Evolutionary conservation across 805 yeast genomes (phyloP).

Genomic region (Metschnikowia continentalis): DNA sequence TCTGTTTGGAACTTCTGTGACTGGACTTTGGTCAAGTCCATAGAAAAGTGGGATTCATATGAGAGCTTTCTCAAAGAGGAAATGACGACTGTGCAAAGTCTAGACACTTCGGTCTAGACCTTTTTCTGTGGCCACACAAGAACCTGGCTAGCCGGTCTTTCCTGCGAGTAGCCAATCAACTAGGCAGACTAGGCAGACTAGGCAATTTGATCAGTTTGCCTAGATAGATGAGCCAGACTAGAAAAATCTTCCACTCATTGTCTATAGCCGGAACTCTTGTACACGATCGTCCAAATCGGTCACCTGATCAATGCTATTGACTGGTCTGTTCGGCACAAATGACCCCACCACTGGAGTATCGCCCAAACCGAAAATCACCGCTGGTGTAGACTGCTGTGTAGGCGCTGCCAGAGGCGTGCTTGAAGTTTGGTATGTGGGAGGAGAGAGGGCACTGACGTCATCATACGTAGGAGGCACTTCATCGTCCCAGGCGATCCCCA

Average conservation of each 20-base stretch:
- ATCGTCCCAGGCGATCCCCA: constrained; percentile 98
- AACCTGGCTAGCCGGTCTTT: too few species aligned
- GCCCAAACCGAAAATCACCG: constrained; percentile 43
- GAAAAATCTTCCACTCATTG: background rate
- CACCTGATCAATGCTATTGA: constrained; percentile 24
- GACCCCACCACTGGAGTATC: constrained; percentile 33
- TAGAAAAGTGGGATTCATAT: too few species aligned
- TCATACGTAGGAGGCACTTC: constrained; percentile 97
- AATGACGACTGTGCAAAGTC: too few species aligned
- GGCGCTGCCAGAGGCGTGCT: constrained; percentile 37
- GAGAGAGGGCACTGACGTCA: constrained; percentile 76
- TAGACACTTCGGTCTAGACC: too few species aligned
- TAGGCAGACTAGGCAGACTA: too few species aligned
- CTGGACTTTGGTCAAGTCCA: too few species aligned
- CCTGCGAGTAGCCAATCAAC: too few species aligned
- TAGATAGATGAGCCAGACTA: too few species aligned
- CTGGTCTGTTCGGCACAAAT: constrained; percentile 15
- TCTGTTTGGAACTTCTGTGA: too few species aligned
- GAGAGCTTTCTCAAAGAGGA: too few species aligned
- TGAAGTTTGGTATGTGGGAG: constrained; percentile 67
- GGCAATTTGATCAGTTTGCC: too few species aligned
- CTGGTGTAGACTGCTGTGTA: constrained; percentile 26
- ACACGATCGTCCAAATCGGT: constrained; percentile 31
- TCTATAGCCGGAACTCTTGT: constrained; percentile 28
- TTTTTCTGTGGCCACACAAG: too few species aligned